phyloP scores from a whole-genome alignment of 1,284 basidiomycete genomes.

The Malassezia caprae region DNA sequence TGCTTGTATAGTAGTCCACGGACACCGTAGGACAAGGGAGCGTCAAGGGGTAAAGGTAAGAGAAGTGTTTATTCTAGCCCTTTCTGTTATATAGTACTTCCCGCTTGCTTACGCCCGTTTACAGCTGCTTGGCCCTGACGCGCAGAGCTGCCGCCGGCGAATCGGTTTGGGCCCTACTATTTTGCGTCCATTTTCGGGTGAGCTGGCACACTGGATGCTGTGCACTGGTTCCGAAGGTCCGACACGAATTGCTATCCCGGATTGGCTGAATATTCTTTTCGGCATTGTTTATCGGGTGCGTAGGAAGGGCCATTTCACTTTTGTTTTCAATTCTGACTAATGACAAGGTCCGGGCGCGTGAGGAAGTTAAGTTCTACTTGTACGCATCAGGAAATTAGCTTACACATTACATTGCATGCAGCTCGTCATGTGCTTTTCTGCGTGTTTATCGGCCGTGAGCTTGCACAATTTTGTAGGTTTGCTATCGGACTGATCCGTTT shows the following conservation, averaged over 20 bases:
- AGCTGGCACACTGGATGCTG: constrained; percentile 3
- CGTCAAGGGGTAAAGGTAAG: constrained; percentile 10
- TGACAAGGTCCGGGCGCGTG: background rate
- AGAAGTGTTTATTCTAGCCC: constrained; percentile 7
- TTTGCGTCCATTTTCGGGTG: constrained; percentile 15
- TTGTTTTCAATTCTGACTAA: background rate
- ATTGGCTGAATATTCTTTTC: background rate
- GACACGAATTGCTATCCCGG: background rate
- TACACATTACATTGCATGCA: background rate
- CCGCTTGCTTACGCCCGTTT: constrained; percentile 15
- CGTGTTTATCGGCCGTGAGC: background rate
- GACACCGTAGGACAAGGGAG: constrained; percentile 7
- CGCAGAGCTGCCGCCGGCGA: constrained; percentile 3
- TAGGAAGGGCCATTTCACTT: background rate
- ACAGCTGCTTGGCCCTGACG: background rate
- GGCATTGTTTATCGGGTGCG: background rate
- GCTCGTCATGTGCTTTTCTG: background rate
- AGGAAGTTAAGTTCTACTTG: background rate
- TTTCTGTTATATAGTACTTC: constrained; percentile 16
- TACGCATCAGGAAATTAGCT: background rate
- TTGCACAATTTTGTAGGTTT: background rate
- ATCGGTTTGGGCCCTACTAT: constrained; percentile 9
- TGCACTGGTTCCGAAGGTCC: constrained; percentile 10
- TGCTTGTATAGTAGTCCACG: constrained; percentile 9
- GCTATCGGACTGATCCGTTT: background rate